Conservation (phyloP, 2,329 filamentous ascomycete genomes). For the Diaporthe sp. region DNA sequence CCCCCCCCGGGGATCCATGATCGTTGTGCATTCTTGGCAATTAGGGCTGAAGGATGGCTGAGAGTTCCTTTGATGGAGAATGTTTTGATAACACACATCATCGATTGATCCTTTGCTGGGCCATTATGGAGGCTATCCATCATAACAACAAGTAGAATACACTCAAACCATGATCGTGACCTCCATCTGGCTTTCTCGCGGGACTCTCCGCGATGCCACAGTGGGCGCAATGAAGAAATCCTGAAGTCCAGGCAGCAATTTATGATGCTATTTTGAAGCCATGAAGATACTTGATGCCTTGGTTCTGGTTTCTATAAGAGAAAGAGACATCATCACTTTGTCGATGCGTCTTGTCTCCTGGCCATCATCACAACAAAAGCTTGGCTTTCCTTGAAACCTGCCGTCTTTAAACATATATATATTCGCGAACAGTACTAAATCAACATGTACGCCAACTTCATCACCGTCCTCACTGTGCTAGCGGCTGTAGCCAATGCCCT, state of each 20-base stretch:
- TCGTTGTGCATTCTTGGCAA: background rate
- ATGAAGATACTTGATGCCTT: background rate
- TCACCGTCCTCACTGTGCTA: background rate
- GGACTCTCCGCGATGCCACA: background rate
- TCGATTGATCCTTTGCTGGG: slow-evolving; percentile 2
- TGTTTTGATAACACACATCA: background rate
- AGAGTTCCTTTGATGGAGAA: background rate
- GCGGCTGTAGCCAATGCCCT: background rate
- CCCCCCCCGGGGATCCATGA: background rate
- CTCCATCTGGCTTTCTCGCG: background rate
- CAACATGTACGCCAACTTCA: background rate
- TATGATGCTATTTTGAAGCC: background rate
- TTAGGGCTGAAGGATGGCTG: slow-evolving; percentile 4
- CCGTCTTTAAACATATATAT: background rate
- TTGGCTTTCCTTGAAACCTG: background rate
- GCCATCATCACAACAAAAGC: background rate
- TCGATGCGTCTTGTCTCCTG: background rate
- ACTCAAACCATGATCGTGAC: background rate
- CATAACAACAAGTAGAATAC: background rate
- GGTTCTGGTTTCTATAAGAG: background rate
- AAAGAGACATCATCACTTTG: background rate
- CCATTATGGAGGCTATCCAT: background rate
- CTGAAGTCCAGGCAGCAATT: background rate
- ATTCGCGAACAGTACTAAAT: background rate
- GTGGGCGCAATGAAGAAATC: background rate